A percentile compares a stretch with the other conserved stretches of the same genome.
phyloP scores from a whole-genome alignment of 331 rosid species.

The Saraca asoca region DNA sequence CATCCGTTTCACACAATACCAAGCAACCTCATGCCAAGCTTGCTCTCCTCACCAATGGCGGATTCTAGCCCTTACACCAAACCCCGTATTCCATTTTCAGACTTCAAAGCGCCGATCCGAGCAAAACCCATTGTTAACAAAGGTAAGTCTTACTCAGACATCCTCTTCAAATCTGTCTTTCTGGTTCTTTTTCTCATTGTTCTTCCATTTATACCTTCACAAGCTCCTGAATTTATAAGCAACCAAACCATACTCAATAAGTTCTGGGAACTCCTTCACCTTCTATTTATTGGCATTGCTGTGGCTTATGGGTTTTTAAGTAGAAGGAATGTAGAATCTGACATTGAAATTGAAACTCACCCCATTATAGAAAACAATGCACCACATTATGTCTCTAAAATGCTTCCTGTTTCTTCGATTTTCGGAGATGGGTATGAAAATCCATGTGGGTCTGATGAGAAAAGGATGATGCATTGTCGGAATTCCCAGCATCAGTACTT shows the following conservation, averaged over 20 bases:
- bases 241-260: constrained; percentile 55
- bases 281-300: constrained; percentile 82
- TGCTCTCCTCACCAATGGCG: constrained; percentile 58
- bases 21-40: constrained; percentile 20
- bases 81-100: constrained; percentile 46
- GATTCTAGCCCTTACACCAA: constrained; percentile 48
- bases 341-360: constrained; percentile 29
- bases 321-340: constrained; percentile 54
- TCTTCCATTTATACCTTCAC: constrained; percentile 79
- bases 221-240: constrained; percentile 75
- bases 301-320: constrained; percentile 84
- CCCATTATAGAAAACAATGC: constrained; percentile 36
- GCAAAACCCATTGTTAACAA: constrained; percentile 37
- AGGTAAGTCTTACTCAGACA: constrained; percentile 55
- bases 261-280: constrained; percentile 87
- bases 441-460: constrained; percentile 59
- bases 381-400: constrained; percentile 57
- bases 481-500: constrained; percentile 43
- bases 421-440: constrained; percentile 59
- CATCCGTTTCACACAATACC: constrained; percentile 33
- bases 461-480: constrained; percentile 46
- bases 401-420: constrained; percentile 55
- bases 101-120: constrained; percentile 39
- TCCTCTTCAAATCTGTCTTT: constrained; percentile 55
- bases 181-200: constrained; percentile 42